A percentile compares a stretch with the other conserved stretches of the same genome.
These are phyloP conservation scores for Cyberlindnera samutprakarnensis DNA, from an alignment of 805 yeast species.

Conservation along the genomic window DNA sequence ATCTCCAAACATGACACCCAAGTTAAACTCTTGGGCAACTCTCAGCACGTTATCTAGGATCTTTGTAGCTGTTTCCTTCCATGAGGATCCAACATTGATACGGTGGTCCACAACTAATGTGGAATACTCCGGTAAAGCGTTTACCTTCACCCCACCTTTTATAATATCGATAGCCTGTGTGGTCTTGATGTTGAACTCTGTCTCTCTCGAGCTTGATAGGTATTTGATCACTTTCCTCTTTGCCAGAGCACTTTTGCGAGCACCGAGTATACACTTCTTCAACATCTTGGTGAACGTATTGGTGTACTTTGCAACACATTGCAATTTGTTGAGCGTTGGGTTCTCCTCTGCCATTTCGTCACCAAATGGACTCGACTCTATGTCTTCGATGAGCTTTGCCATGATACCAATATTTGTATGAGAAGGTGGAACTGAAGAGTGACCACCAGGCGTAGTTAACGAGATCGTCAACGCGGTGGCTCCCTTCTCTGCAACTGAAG, in stretches of 20 bases:
- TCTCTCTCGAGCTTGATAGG: slow-evolving; percentile 33
- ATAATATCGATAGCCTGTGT: slow-evolving; percentile 46
- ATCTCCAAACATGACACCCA: slow-evolving; percentile 14
- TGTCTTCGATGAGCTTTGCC: slow-evolving; percentile 39
- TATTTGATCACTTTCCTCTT: slow-evolving; percentile 28
- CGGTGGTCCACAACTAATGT: slow-evolving; percentile 46
- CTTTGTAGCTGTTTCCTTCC: slow-evolving; percentile 23
- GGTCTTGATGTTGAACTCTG: slow-evolving; percentile 26
- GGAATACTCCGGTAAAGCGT: slow-evolving; percentile 57
- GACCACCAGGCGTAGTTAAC: slow-evolving; percentile 60
- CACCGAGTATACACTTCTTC: slow-evolving; percentile 25
- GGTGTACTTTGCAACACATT: slow-evolving; percentile 48
- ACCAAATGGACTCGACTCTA: slow-evolving; percentile 47
- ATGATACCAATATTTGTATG: slow-evolving; percentile 66
- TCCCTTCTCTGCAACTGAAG: slow-evolving; percentile 57
- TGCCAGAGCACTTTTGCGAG: slow-evolving; percentile 26
- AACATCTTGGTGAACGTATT: slow-evolving; percentile 12
- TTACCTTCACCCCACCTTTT: slow-evolving; percentile 55
- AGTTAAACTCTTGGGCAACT: slow-evolving; percentile 34
- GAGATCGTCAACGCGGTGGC: slow-evolving; percentile 42
- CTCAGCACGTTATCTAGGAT: slow-evolving; percentile 24
- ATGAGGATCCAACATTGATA: slow-evolving; percentile 38
- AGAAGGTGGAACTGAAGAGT: slow-evolving; percentile 60
- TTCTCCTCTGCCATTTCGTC: slow-evolving; percentile 36
- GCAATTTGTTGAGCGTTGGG: slow-evolving; percentile 45